Evolutionary conservation across 2,329 filamentous ascomycete genomes (phyloP).

Genomic region (Pseudocercospora vitis): DNA sequence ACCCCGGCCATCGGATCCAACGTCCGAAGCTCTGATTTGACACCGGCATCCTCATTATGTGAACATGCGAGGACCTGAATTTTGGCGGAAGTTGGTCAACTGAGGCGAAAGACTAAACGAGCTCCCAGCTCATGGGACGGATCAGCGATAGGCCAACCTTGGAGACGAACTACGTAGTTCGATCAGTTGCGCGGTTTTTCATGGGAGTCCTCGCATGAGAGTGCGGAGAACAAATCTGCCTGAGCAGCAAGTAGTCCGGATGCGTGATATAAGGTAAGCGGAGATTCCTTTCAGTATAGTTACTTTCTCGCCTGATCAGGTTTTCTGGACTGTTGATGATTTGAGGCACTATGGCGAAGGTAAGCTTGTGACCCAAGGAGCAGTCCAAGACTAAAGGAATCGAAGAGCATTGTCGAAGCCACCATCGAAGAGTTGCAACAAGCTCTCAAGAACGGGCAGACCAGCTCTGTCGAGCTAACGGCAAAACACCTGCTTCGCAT

Average conservation of each 20-base stretch:
- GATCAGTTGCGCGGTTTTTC: background rate
- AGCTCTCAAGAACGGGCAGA: constrained; percentile 41
- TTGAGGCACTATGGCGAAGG: background rate
- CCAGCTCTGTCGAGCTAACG: constrained; percentile 48
- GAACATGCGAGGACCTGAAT: too few species aligned
- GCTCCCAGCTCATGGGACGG: too few species aligned
- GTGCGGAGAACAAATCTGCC: background rate
- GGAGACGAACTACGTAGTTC: too few species aligned
- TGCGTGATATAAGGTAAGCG: background rate
- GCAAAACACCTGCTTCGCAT: constrained; percentile 49
- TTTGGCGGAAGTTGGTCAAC: too few species aligned
- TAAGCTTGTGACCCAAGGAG: too few species aligned
- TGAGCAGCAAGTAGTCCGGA: background rate
- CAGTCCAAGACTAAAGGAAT: too few species aligned
- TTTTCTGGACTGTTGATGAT: too few species aligned
- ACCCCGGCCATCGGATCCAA: background rate
- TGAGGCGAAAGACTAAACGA: too few species aligned
- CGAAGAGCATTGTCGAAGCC: constrained; percentile 40
- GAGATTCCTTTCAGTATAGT: background rate
- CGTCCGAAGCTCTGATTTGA: background rate
- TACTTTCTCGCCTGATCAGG: too few species aligned
- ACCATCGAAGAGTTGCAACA: constrained; percentile 44
- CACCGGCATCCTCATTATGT: too few species aligned
- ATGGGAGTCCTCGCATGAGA: background rate
- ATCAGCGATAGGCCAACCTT: too few species aligned